Conservation (phyloP, 2,329 filamentous ascomycete species). For the Paraphaeosphaeria minitans region DNA sequence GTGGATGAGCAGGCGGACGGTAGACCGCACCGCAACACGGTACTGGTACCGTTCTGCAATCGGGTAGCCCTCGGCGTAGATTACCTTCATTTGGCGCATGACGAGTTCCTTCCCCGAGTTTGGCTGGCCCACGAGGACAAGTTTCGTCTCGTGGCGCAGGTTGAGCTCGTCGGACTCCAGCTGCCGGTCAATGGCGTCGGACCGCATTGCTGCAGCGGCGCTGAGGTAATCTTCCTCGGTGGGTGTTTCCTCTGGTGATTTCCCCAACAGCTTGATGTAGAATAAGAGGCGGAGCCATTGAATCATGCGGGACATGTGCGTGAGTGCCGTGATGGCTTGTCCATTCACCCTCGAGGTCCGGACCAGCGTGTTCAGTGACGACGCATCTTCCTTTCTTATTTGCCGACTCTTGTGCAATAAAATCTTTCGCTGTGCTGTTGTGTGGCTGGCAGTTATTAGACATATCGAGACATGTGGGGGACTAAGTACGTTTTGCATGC, state of each 20-base stretch:
- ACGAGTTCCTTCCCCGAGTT: constrained; percentile 44
- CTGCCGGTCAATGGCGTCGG: constrained; percentile 43
- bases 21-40: constrained; percentile 35
- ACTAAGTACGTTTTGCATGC: constrained; percentile 37
- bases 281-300: constrained; percentile 41
- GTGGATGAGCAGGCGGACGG: constrained; percentile 37
- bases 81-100: constrained; percentile 44
- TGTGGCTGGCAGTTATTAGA: constrained; percentile 29
- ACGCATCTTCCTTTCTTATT: constrained; percentile 40
- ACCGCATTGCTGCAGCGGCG: constrained; percentile 38
- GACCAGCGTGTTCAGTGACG: constrained; percentile 34
- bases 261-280: constrained; percentile 32
- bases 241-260: constrained; percentile 22
- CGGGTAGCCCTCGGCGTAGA: constrained; percentile 42
- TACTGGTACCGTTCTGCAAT: constrained; percentile 36
- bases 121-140: constrained; percentile 36
- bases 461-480: background rate
- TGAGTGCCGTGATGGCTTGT: constrained; percentile 33
- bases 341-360: constrained; percentile 38
- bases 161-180: constrained; percentile 40
- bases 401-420: constrained; percentile 44
- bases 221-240: constrained; percentile 40
- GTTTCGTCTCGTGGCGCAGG: constrained; percentile 41
- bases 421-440: constrained; percentile 44
- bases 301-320: constrained; percentile 39